Base-by-base conservation (phyloP, 345 rosid genomes). In the Hypericum perforatum region DNA sequence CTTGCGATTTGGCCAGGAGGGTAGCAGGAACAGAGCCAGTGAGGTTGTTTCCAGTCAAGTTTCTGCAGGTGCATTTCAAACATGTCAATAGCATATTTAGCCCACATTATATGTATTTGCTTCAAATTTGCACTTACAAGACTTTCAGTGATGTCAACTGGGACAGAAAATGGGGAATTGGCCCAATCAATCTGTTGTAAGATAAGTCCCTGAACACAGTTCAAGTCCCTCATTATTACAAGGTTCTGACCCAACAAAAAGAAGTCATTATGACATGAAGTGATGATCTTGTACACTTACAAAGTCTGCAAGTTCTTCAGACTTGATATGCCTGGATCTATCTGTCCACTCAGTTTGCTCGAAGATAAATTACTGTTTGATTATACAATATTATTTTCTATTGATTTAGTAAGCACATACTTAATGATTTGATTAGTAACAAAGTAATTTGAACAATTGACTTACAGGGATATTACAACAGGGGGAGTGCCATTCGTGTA, bases 161-260 rank as follows among this genome's bases (percentile, higher is more conserved):
- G 50, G 68, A 53, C n/a, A 71, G 64, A 62, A 62, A 66, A 5
- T 58, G 13, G 1, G 68, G 71, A 58, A 70, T 54, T 2, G 10
- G 5, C 46, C 68, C 62, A 16, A 56, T 66, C 57, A 64, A 60
- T 38, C 45, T 39, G 43, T 69, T 69, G 56, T 69, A 54, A 7
- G 74, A 60, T 22, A 60, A 64, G 49, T 63, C 66, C 63, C 74
- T 69, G 47, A 15, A 10, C 6, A 10, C 11, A 44, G 11, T 10
- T 10, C 3, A 7, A 11, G 32, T 22, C 32, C 32, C 4, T 4
- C 32, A 22, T 22, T 22, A 22, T 22, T 22, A 22, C 32, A 22
- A 22, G 1, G 32, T 22, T 22, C 32, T 22, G 2, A 22, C 32
- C 32, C 32, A 22, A 22, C 32, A 22, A 22, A 22, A 22, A 22